phyloP scores from a whole-genome alignment of 179 eudicot genomes.

The Patellifolia procumbens region DNA sequence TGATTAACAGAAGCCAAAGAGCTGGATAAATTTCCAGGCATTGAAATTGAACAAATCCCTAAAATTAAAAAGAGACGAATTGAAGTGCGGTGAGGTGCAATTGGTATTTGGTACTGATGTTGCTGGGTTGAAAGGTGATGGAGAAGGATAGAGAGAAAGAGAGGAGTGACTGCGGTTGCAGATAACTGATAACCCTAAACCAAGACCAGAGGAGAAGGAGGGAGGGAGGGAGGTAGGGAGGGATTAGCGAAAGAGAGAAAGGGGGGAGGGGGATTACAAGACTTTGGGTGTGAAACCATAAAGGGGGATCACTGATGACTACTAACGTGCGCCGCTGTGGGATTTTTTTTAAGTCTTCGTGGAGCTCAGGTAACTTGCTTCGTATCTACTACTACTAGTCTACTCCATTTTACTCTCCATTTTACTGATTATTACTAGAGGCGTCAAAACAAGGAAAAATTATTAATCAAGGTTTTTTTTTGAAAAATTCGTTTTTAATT shows the following conservation, averaged over 20 bases:
- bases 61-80: background rate
- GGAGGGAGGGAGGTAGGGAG: background rate
- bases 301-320: background rate
- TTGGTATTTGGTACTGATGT: background rate
- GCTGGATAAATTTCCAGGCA: conserved; percentile 20
- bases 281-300: too few species aligned
- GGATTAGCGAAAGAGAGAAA: background rate
- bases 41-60: conserved; percentile 19
- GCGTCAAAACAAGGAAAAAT: too few species aligned
- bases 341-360: background rate
- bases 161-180: conserved; percentile 29
- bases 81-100: background rate
- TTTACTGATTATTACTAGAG: too few species aligned
- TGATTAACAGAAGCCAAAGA: conserved; percentile 18
- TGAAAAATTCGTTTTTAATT: too few species aligned
- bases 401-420: too few species aligned
- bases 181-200: conserved; percentile 34
- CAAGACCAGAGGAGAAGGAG: background rate
- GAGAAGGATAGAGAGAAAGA: background rate
- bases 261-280: too few species aligned
- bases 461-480: too few species aligned
- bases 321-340: conserved; percentile 5
- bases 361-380: too few species aligned
- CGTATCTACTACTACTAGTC: too few species aligned
- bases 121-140: background rate